Evolutionary conservation across 345 rosid species (phyloP).

Genomic region (Eucalyptus sp.): DNA sequence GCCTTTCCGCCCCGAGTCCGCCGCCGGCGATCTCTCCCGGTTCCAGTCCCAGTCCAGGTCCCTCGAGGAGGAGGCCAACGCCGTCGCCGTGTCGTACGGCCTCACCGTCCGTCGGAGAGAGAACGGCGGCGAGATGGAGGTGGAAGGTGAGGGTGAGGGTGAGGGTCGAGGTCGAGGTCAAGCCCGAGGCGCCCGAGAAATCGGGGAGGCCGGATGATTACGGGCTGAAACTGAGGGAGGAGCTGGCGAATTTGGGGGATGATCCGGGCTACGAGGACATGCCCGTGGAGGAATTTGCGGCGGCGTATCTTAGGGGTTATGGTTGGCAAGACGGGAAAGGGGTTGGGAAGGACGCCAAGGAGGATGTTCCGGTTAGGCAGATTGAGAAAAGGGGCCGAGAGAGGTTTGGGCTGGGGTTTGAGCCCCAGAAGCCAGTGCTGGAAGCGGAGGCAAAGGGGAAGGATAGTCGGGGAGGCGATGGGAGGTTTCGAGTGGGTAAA

Average conservation of each 20-base stretch:
- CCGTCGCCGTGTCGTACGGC: conserved; percentile 29
- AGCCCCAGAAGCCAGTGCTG: not conserved
- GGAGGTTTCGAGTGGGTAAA: conserved; percentile 29
- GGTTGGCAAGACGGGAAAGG: conserved; percentile 87
- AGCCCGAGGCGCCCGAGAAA: not conserved
- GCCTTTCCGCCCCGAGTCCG: conserved; percentile 19
- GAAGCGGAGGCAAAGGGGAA: not conserved
- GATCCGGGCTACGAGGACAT: conserved; percentile 52
- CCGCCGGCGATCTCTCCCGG: conserved; percentile 14
- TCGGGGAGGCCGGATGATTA: conserved; percentile 10
- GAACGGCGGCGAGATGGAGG: not conserved
- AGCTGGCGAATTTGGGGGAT: conserved; percentile 46
- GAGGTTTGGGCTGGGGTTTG: conserved; percentile 41
- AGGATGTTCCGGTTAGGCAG: conserved; percentile 52
- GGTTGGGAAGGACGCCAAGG: conserved; percentile 68
- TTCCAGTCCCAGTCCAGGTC: conserved; percentile 34
- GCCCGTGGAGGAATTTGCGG: conserved; percentile 71
- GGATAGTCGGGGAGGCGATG: conserved; percentile 2
- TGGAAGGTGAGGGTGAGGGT: not conserved
- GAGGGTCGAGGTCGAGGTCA: not conserved
- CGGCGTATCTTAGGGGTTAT: conserved; percentile 66
- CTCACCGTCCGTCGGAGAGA: conserved; percentile 41
- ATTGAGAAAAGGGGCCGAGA: conserved; percentile 35
- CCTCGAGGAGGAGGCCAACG: not conserved
- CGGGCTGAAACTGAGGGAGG: conserved; percentile 29